Conservation (phyloP, 805 yeast species). For the Ogataea pini region DNA sequence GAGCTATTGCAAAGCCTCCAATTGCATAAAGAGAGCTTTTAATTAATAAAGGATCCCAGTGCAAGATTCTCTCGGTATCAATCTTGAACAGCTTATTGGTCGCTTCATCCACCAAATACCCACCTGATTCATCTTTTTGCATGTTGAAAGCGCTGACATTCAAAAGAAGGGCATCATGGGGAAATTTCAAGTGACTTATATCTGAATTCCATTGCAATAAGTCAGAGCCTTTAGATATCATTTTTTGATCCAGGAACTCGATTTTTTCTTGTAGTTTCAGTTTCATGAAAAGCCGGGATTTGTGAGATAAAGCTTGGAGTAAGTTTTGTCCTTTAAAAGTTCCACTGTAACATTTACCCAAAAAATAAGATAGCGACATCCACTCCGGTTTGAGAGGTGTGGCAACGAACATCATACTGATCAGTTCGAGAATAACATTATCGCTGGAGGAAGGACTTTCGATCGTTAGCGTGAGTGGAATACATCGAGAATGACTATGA, state of each 20-base stretch:
- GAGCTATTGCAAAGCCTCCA: constrained; percentile 53
- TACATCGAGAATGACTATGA: background rate
- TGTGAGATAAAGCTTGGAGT: constrained; percentile 41
- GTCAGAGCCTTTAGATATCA: background rate
- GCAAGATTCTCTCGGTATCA: constrained; percentile 1
- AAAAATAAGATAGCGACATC: constrained; percentile 47
- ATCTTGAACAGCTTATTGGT: background rate
- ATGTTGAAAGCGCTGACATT: constrained; percentile 25
- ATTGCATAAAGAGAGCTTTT: constrained; percentile 37
- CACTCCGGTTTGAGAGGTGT: constrained; percentile 47
- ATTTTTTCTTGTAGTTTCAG: constrained; percentile 22
- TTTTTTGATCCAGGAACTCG: constrained; percentile 10
- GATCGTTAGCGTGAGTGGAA: constrained; percentile 9
- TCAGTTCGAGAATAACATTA: constrained; percentile 27
- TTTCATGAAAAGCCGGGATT: constrained; percentile 29
- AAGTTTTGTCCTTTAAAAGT: constrained; percentile 41
- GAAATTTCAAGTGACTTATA: constrained; percentile 1
- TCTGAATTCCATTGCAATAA: background rate
- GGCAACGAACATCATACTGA: constrained; percentile 42
- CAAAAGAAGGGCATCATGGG: constrained; percentile 15
- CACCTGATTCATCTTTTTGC: background rate
- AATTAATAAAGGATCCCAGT: constrained; percentile 21
- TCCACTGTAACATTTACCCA: constrained; percentile 54
- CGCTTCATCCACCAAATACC: background rate
- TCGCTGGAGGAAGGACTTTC: constrained; percentile 29